phyloP scores from a whole-genome alignment of 306 rosid species.

The Lathyrus sativus region DNA sequence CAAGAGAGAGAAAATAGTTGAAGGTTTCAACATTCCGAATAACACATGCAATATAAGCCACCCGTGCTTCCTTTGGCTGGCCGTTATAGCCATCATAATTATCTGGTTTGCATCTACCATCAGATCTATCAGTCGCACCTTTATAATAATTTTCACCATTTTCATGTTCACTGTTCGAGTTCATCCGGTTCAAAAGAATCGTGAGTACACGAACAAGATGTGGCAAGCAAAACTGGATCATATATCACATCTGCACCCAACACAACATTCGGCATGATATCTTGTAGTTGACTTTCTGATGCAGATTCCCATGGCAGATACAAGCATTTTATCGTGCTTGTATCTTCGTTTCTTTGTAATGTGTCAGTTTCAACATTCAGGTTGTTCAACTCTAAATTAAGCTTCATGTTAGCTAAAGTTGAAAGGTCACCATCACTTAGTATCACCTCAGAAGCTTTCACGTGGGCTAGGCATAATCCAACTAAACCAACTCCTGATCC shows the following conservation, averaged over 20 bases:
- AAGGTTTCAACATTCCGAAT: too few relatives aligned
- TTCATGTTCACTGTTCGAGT: slow-evolving; percentile 21
- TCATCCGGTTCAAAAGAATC: slow-evolving; percentile 48
- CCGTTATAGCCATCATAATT: slow-evolving; percentile 12
- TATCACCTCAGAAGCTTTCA: too few relatives aligned
- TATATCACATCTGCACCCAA: slow-evolving; percentile 90
- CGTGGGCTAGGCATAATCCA: too few relatives aligned
- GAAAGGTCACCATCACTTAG: too few relatives aligned
- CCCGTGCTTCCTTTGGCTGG: slow-evolving; percentile 46
- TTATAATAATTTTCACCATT: slow-evolving; percentile 33
- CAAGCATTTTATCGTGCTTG: slow-evolving; percentile 63
- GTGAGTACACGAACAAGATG: too few relatives aligned
- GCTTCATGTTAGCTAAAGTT: too few relatives aligned
- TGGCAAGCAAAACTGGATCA: slow-evolving; percentile 81
- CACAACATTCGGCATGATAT: slow-evolving; percentile 63
- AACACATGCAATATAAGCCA: too few relatives aligned
- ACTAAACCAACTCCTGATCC: too few relatives aligned
- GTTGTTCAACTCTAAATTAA: too few relatives aligned
- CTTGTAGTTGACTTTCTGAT: slow-evolving; percentile 61
- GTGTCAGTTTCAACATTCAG: slow-evolving; percentile 36
- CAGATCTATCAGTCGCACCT: slow-evolving; percentile 33
- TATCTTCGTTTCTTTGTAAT: slow-evolving; percentile 40
- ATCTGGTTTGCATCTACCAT: slow-evolving; percentile 33
- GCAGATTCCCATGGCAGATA: slow-evolving; percentile 87
- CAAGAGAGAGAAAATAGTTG: too few relatives aligned